Evolutionary conservation across 2,329 filamentous ascomycete species (phyloP).

Genomic region (Calonectria henricotiae): DNA sequence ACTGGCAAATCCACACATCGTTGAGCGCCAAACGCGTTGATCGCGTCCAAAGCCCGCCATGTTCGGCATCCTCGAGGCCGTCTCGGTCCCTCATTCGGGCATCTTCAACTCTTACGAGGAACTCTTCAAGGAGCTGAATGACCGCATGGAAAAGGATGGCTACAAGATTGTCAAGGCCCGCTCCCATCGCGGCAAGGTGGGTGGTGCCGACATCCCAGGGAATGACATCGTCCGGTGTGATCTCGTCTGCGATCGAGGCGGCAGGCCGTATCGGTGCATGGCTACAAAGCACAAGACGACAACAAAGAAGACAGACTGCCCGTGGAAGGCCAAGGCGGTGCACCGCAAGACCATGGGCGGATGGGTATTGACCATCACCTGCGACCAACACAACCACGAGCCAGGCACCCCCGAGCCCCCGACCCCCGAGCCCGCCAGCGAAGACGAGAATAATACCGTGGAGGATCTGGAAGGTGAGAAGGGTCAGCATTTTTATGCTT

Average conservation of each 20-base stretch:
- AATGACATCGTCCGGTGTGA: slow-evolving; percentile 64
- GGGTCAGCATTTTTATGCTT: slow-evolving; percentile 32
- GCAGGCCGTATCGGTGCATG: slow-evolving; percentile 62
- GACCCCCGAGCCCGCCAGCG: slow-evolving; percentile 56
- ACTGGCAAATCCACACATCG: slow-evolving; percentile 53
- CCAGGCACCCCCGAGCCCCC: slow-evolving; percentile 63
- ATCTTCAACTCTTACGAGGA: slow-evolving; percentile 62
- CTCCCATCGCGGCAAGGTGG: slow-evolving; percentile 62
- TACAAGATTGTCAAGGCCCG: slow-evolving; percentile 66
- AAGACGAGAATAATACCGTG: slow-evolving; percentile 55
- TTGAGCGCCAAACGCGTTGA: slow-evolving; percentile 51
- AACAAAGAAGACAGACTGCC: slow-evolving; percentile 65
- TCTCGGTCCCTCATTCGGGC: slow-evolving; percentile 57
- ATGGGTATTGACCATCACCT: slow-evolving; percentile 64
- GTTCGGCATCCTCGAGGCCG: slow-evolving; percentile 64
- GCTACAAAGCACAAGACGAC: slow-evolving; percentile 65
- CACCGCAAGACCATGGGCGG: slow-evolving; percentile 63
- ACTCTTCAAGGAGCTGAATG: slow-evolving; percentile 60
- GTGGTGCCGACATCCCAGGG: slow-evolving; percentile 60
- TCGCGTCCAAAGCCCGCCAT: slow-evolving; percentile 54
- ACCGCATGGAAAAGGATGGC: slow-evolving; percentile 63
- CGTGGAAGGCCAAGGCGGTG: slow-evolving; percentile 65
- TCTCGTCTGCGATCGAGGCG: slow-evolving; percentile 65
- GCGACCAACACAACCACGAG: slow-evolving; percentile 65
- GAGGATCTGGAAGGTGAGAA: slow-evolving; percentile 50